phyloP scores from a whole-genome alignment of 192 early-diverging fungal genomes.

The Podila epigama region DNA sequence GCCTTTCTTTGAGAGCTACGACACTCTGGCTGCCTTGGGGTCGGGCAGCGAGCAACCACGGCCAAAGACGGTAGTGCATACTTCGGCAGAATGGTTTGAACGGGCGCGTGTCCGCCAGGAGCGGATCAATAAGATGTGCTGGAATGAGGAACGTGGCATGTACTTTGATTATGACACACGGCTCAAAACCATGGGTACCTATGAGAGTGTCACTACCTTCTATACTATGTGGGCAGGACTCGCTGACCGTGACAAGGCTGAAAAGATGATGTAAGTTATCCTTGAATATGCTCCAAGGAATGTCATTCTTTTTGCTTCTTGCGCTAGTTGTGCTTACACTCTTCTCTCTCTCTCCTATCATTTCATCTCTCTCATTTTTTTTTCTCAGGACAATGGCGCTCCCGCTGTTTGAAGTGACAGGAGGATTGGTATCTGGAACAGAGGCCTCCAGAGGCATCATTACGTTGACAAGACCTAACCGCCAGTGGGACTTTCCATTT shows the following conservation, averaged over 20 bases:
- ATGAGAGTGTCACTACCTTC: constrained; percentile 89
- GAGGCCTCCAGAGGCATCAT: constrained; percentile 87
- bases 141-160: constrained; percentile 79
- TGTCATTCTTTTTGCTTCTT: background rate
- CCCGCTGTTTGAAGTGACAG: constrained; percentile 85
- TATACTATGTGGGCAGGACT: constrained; percentile 95
- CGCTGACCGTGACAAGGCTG: constrained; percentile 78
- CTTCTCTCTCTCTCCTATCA: background rate
- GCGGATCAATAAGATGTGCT: constrained; percentile 81
- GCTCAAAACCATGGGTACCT: constrained; percentile 68
- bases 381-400: constrained; percentile 52
- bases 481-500: constrained; percentile 95
- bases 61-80: constrained; percentile 51
- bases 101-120: constrained; percentile 68
- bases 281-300: background rate
- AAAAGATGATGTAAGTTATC: constrained; percentile 66
- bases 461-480: constrained; percentile 83
- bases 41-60: constrained; percentile 24
- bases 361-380: constrained; percentile 9
- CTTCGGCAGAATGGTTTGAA: constrained; percentile 65
- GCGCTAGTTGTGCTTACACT: background rate
- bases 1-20: constrained; percentile 26
- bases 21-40: background rate
- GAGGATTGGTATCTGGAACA: constrained; percentile 93
- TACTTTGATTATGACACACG: constrained; percentile 94